These are phyloP conservation scores for Aeschynomene evenia DNA, from an alignment of 306 rosid species.

Conservation along the genomic window DNA sequence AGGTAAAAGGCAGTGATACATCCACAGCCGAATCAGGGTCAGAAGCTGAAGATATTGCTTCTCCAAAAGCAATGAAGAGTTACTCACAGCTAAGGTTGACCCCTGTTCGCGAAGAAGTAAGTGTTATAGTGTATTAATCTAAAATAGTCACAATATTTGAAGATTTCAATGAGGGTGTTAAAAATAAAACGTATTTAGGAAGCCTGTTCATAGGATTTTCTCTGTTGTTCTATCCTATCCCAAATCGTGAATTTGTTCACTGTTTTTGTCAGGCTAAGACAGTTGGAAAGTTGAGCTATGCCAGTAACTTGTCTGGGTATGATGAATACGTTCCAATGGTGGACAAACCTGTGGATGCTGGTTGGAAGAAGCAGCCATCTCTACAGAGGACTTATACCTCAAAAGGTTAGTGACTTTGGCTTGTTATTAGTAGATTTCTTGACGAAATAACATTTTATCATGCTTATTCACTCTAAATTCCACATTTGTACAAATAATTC, in stretches of 20 bases:
- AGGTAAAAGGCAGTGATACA: constrained; percentile 95
- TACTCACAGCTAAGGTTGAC: constrained; percentile 90
- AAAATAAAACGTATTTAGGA: background rate
- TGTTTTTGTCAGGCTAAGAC: constrained; percentile 60
- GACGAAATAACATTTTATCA: constrained; percentile 10
- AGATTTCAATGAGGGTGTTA: constrained; percentile 10
- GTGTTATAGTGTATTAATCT: constrained; percentile 25
- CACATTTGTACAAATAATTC: background rate
- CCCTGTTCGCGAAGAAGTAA: constrained; percentile 98
- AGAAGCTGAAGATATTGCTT: constrained; percentile 90
- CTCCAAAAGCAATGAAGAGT: constrained; percentile 83
- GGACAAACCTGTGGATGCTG: constrained; percentile 91
- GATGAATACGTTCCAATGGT: constrained; percentile 98
- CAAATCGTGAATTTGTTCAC: background rate
- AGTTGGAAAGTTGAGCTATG: constrained; percentile 65
- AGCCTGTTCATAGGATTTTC: too few relatives aligned
- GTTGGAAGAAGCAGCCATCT: constrained; percentile 73
- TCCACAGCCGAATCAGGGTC: constrained; percentile 99
- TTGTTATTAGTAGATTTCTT: constrained; percentile 16
- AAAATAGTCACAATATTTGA: background rate
- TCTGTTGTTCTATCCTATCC: constrained; percentile 2
- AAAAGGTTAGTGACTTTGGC: constrained; percentile 58
- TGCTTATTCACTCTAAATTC: constrained; percentile 10
- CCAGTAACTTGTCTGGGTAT: constrained; percentile 65
- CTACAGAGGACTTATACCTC: constrained; percentile 49